phyloP scores from a whole-genome alignment of 179 eudicot genomes.

The Silene vulgaris region DNA sequence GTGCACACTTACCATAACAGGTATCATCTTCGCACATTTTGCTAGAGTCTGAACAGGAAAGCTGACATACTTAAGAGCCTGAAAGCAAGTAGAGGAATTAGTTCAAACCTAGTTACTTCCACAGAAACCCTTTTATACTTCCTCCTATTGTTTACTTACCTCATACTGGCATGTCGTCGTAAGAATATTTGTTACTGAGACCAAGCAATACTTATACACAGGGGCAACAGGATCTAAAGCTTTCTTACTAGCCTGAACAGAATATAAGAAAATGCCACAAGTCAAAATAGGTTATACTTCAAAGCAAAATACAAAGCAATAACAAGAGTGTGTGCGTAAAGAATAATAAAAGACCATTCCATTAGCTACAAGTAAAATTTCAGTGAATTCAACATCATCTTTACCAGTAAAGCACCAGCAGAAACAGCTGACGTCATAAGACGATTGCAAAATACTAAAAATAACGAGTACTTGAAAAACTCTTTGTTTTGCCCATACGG shows the following conservation, averaged over 20 bases:
- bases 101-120: background rate
- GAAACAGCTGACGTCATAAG: conserved; percentile 82
- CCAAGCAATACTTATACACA: conserved; percentile 71
- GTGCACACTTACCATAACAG: conserved; percentile 79
- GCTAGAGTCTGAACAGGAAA: conserved; percentile 95
- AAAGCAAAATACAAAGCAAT: background rate
- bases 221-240: conserved; percentile 95
- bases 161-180: conserved; percentile 99
- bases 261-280: conserved; percentile 11
- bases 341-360: background rate
- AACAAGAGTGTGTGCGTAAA: background rate
- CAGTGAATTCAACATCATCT: background rate
- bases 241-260: conserved; percentile 71
- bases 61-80: conserved; percentile 97
- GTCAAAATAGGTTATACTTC: background rate
- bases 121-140: background rate
- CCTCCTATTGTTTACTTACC: conserved; percentile 33
- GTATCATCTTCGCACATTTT: conserved; percentile 97
- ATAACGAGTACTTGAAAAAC: conserved; percentile 66
- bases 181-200: conserved; percentile 82
- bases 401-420: conserved; percentile 73
- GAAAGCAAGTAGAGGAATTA: conserved; percentile 18
- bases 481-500: conserved; percentile 83
- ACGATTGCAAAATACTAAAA: conserved; percentile 96
- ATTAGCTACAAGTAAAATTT: background rate